Base-by-base conservation (phyloP, 331 rosid species). In the Cydonia oblonga region DNA sequence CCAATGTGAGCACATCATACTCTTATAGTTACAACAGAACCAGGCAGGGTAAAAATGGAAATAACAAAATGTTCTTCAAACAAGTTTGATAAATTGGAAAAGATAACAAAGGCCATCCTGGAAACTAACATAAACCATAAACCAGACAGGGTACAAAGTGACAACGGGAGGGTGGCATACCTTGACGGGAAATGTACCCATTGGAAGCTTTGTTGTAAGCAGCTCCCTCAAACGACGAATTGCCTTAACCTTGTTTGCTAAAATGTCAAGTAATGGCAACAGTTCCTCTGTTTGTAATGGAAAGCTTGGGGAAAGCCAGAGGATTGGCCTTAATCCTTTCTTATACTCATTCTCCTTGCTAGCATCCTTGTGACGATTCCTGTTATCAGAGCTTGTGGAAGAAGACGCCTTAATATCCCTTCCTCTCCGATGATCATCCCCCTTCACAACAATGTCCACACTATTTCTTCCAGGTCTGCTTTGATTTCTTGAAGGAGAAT, bases 111-210 rank as follows among this genome's bases (percentile, higher is more conserved):
- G 4, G 28, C 11, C 26, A 30, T 69, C 49, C 14, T 20, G 13
- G 40, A 35, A 69, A 69, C 6, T 73, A 62, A 52, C 18, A 24
- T 44, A 69, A 61, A 9, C 18, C 66, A 61, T 35, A 70, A 29
- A 62, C 16, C 40, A 30, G 40, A 44, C 19, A 14, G 59, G 29
- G 30, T 44, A 44, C 29, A 66, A 57, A 42, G 25, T 29, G 52
- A 44, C 14, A 52, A 44, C 13, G 9, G 26, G 15, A 25, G 61
- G 10, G 53, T 38, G 78, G 70, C 90, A 74, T 33, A 95, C 99
- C 99, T 95, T 95, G 68, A 95, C 96, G 9, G 99, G 99, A 85
- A 95, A 95, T 72, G 97, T 89, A 81, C 97, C 99, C 83, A 73
- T 33, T 70, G 99, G 99, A 83, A 95, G 97, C 79, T 95, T 95